Percentiles rank a stretch among this genome's conserved stretches.
These are phyloP conservation scores for Trametes punicea DNA, from an alignment of 768 basidiomycete species.

Conservation along the genomic window DNA sequence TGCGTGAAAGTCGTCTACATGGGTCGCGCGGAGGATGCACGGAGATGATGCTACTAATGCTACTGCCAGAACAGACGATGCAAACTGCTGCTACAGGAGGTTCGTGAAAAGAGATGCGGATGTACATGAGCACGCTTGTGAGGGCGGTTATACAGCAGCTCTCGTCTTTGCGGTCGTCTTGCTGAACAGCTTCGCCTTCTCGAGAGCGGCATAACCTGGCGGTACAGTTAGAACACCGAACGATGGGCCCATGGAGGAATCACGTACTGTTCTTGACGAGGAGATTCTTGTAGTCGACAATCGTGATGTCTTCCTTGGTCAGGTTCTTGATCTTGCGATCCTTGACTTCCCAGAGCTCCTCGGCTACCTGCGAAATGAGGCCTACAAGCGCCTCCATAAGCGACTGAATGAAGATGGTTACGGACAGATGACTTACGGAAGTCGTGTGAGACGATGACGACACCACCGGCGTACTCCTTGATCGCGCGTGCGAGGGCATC, in stretches of 20 bases:
- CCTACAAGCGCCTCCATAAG: slow-evolving; percentile 40
- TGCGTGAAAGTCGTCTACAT: slow-evolving; percentile 6
- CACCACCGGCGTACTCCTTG: slow-evolving; percentile 96
- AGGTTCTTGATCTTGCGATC: slow-evolving; percentile 90
- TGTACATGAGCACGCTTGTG: neutral
- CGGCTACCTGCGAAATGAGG: slow-evolving; percentile 95
- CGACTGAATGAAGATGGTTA: neutral
- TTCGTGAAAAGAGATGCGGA: neutral
- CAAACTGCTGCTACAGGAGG: slow-evolving; percentile 12
- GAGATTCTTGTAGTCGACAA: slow-evolving; percentile 90
- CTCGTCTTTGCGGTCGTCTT: slow-evolving; percentile 74
- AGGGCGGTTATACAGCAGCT: slow-evolving; percentile 38
- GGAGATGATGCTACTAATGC: slow-evolving; percentile 10
- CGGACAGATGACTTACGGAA: slow-evolving; percentile 67
- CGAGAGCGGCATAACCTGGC: slow-evolving; percentile 77
- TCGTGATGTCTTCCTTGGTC: slow-evolving; percentile 86
- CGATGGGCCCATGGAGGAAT: neutral
- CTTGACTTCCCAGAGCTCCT: slow-evolving; percentile 99
- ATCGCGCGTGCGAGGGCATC: slow-evolving; percentile 94
- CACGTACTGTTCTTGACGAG: slow-evolving; percentile 74
- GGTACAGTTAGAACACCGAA: neutral
- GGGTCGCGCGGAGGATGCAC: neutral
- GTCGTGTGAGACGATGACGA: slow-evolving; percentile 99
- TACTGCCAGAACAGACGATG: slow-evolving; percentile 13
- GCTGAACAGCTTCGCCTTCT: slow-evolving; percentile 91